A percentile compares a stretch with the other conserved stretches of the same genome.
phyloP scores from a whole-genome alignment of 2,329 filamentous ascomycete species.

The Periconia macrospinosa region DNA sequence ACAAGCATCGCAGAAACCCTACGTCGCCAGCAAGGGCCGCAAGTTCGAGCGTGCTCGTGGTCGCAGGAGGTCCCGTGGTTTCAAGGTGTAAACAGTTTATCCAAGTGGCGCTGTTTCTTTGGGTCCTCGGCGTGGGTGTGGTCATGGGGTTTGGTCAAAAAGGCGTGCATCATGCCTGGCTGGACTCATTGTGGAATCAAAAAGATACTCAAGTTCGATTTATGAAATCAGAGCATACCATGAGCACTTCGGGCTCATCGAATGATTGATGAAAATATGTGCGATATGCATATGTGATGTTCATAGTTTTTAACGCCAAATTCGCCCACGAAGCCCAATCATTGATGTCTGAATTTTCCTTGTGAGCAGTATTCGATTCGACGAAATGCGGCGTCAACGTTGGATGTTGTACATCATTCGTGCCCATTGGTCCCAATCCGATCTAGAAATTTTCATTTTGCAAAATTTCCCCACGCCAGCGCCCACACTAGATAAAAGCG shows the following conservation, averaged over 20 bases:
- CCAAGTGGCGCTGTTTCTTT: conserved; percentile 37
- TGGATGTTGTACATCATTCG: background rate
- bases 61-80: conserved; percentile 96
- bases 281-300: background rate
- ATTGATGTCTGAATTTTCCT: too few species aligned
- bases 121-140: conserved; percentile 42
- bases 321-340: too few species aligned
- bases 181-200: conserved; percentile 37
- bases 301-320: background rate
- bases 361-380: too few species aligned
- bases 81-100: conserved; percentile 86
- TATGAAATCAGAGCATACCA: conserved; percentile 37
- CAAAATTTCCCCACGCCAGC: background rate
- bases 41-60: conserved; percentile 99
- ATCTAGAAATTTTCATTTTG: conserved; percentile 3
- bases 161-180: conserved; percentile 42
- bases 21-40: conserved; percentile 96
- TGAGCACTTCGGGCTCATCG: conserved; percentile 37
- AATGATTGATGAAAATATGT: conserved; percentile 27
- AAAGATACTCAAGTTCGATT: conserved; percentile 41
- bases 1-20: conserved; percentile 72
- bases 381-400: background rate
- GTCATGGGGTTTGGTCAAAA: conserved; percentile 36
- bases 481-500: background rate
- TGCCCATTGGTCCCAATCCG: too few species aligned